Evolutionary conservation across 768 basidiomycete species (phyloP).

Genomic region (Paxillus involutus): DNA sequence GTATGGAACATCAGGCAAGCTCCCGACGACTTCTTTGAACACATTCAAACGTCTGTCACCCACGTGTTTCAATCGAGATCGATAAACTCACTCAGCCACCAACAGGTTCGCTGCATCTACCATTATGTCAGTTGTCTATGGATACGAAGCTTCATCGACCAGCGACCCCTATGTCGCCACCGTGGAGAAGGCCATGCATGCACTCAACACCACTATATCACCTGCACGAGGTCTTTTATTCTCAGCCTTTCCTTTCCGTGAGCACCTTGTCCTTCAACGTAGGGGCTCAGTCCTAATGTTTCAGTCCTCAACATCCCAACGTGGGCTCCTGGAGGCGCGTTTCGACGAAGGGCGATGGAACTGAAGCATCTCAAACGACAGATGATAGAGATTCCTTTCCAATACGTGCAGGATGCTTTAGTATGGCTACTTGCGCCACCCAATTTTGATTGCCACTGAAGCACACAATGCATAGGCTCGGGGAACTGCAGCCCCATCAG

Average conservation of each 20-base stretch:
- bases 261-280: not conserved
- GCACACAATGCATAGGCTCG: not conserved
- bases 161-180: conserved; percentile 33
- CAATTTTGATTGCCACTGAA: not conserved
- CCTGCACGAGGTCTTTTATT: not conserved
- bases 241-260: not conserved
- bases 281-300: not conserved
- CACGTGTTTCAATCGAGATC: not conserved
- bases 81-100: not conserved
- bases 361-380: not conserved
- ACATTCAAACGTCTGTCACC: conserved; percentile 20
- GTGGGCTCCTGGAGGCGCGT: not conserved
- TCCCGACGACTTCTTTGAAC: conserved; percentile 27
- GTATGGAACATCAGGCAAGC: conserved; percentile 26
- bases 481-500: not conserved
- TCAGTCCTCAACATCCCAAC: not conserved
- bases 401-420: not conserved
- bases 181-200: conserved; percentile 15
- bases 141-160: conserved; percentile 31
- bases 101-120: conserved; percentile 28
- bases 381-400: not conserved
- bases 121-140: conserved; percentile 35
- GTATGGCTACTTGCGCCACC: not conserved
- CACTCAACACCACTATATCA: not conserved
- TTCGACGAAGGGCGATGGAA: not conserved